Evolutionary conservation across 2,329 filamentous ascomycete species (phyloP).

Genomic region (Blastomyces gilchristii): DNA sequence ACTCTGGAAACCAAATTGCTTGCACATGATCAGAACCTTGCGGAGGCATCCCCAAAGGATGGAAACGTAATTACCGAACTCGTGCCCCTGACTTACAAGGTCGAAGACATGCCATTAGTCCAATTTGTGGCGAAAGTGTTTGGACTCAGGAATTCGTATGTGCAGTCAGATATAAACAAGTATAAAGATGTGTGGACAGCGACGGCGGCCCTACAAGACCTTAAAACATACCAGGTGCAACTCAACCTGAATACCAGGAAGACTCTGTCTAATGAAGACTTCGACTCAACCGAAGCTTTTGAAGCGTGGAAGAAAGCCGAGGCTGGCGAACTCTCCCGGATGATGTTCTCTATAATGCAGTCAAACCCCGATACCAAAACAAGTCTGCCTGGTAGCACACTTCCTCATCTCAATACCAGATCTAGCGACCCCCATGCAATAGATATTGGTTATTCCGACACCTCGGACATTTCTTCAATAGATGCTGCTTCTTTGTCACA

Average conservation of each 20-base stretch:
- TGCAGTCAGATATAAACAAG: conserved; percentile 77
- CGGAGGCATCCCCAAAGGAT: conserved; percentile 48
- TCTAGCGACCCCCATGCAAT: conserved; percentile 27
- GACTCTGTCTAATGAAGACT: conserved; percentile 73
- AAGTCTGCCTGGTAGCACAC: conserved; percentile 50
- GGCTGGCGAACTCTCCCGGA: conserved; percentile 72
- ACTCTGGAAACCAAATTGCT: conserved; percentile 88
- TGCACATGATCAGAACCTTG: conserved; percentile 84
- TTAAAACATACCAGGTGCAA: conserved; percentile 87
- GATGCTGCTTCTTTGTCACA: conserved; percentile 53
- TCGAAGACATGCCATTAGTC: conserved; percentile 94
- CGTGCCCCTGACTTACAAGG: conserved; percentile 74
- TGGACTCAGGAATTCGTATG: conserved; percentile 63
- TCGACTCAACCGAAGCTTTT: conserved; percentile 80
- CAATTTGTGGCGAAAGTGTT: conserved; percentile 81
- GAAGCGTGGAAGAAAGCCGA: conserved; percentile 88
- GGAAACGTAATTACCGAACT: conserved; percentile 60
- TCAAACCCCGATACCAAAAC: conserved; percentile 78
- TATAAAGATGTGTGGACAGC: conserved; percentile 79
- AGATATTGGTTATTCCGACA: conserved; percentile 39
- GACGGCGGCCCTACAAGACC: conserved; percentile 76
- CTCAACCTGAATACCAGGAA: conserved; percentile 68
- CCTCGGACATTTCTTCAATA: conserved; percentile 47
- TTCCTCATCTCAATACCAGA: conserved; percentile 47
- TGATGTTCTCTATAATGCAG: conserved; percentile 85